phyloP scores from a whole-genome alignment of 345 rosid genomes.

The Iberis pinnata region DNA sequence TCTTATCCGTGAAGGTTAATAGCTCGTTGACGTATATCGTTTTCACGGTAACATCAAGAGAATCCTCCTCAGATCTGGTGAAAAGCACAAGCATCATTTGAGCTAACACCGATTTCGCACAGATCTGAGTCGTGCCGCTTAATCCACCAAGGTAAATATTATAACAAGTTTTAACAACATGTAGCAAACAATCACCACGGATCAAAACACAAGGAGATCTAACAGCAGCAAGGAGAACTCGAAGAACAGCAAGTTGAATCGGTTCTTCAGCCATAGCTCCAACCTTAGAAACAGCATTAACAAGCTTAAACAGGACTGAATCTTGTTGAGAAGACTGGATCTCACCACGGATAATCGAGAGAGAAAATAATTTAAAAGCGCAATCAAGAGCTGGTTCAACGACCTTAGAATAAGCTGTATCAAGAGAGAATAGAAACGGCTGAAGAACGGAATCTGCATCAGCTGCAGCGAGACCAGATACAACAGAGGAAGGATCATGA shows the following conservation, averaged over 20 bases:
- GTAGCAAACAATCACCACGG: constrained; percentile 77
- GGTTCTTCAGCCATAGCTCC: constrained; percentile 69
- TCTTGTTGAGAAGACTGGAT: constrained; percentile 34
- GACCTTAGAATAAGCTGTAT: constrained; percentile 61
- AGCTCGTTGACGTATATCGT: constrained; percentile 60
- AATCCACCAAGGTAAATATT: constrained; percentile 79
- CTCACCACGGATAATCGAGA: constrained; percentile 61
- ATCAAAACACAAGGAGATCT: constrained; percentile 69
- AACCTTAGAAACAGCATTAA: constrained; percentile 51
- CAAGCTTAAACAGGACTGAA: constrained; percentile 34
- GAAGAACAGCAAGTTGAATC: constrained; percentile 64
- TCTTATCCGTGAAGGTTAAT: constrained; percentile 73
- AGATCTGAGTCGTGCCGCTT: constrained; percentile 86
- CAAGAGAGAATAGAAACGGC: constrained; percentile 70
- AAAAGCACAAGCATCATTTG: constrained; percentile 77
- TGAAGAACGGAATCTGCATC: constrained; percentile 61
- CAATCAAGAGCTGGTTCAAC: constrained; percentile 85
- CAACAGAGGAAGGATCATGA: constrained; percentile 41
- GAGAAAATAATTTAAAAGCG: constrained; percentile 63
- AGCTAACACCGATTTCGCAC: constrained; percentile 83
- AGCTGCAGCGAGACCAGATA: constrained; percentile 49
- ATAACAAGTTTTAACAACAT: constrained; percentile 77
- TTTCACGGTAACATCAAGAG: constrained; percentile 44
- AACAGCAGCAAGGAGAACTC: constrained; percentile 69
- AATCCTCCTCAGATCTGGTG: constrained; percentile 65